Base-by-base conservation (phyloP, 2,329 filamentous ascomycete species). In the Penicillium glabrum region DNA sequence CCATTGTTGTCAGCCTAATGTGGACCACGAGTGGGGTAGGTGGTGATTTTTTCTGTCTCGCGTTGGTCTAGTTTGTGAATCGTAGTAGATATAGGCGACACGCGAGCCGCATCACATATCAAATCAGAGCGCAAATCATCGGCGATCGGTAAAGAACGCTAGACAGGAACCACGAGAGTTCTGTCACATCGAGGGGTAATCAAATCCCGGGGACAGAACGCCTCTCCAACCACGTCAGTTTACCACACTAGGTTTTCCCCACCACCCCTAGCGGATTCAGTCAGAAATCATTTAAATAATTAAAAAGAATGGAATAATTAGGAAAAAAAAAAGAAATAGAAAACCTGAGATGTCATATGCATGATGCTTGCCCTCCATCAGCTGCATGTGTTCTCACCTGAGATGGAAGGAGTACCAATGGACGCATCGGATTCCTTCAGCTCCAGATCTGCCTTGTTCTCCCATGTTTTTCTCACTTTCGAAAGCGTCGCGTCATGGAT, bases 311-410 rank as follows among this genome's bases (percentile, higher is more conserved):
- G 29, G 14, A 39, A 29, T n/a, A 44, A 52, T 26, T 21, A 51
- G 23, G 41, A 39, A 19, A 55, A 27, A 31, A 27, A 21, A 50
- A 33, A 19, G 8, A 24, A 47, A 8, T 10, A 46, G 7, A 24
- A 44, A 33, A 33, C 31, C 16, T 66, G 61, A 69, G 67, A 72
- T 69, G 66, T 72, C 68, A 71, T 72, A 71, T 71, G 69, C 68
- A 69, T 52, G 57, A 58, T 58, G 43, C 39, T 41, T 23, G 44
- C 21, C 24, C 23, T 33, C 27, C 27, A 45, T 39, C 50, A 46
- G 41, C 49, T 44, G 23, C 47, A 39, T 50, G 31, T 11, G 19
- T 46, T 23, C 29, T 21, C 46, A 21, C 31, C 23, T 35, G 14
- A 29, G 16, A 46, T n/a, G n/a, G 16, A 11, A n/a, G 31, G n/a